phyloP scores from a whole-genome alignment of 176 grass and related monocot genomes.

The Coix lacrymajobi region DNA sequence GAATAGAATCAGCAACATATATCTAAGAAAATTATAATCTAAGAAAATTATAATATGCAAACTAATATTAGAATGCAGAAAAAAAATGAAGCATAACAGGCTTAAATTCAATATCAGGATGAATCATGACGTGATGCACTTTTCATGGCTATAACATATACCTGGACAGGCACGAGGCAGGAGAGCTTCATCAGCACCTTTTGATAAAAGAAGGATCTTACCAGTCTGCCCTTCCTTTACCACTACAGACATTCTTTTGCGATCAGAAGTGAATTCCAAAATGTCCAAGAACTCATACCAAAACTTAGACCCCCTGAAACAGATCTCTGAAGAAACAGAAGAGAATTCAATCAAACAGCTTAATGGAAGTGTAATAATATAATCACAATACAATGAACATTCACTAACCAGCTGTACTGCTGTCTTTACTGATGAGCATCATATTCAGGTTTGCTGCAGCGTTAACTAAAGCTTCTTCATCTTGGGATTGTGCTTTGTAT shows the following conservation, averaged over 20 bases:
- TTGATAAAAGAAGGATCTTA: slow-evolving; percentile 69
- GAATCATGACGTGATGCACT: background rate
- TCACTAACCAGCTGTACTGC: slow-evolving; percentile 52
- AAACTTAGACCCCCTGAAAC: slow-evolving; percentile 52
- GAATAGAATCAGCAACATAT: background rate
- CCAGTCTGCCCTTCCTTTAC: slow-evolving; percentile 56
- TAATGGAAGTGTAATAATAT: background rate
- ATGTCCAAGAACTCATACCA: slow-evolving; percentile 66
- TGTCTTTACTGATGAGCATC: slow-evolving; percentile 70
- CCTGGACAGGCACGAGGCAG: slow-evolving; percentile 56
- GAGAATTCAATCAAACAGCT: background rate
- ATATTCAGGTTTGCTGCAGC: slow-evolving; percentile 74
- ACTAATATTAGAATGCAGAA: background rate
- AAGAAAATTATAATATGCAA: background rate
- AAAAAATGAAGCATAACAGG: background rate
- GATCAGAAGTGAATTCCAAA: slow-evolving; percentile 95
- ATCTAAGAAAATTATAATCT: no score
- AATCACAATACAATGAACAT: slow-evolving; percentile 18
- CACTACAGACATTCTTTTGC: slow-evolving; percentile 92
- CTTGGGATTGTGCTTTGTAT: slow-evolving; percentile 96
- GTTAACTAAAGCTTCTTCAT: slow-evolving; percentile 93
- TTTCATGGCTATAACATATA: slow-evolving; percentile 35
- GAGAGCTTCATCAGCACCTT: slow-evolving; percentile 94
- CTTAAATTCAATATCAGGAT: background rate
- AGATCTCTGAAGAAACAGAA: slow-evolving; percentile 56